Evolutionary conservation across 306 rosid species (phyloP), one percentile per base, ranked within the genome.

Genomic region (Lathyrus sativus): DNA sequence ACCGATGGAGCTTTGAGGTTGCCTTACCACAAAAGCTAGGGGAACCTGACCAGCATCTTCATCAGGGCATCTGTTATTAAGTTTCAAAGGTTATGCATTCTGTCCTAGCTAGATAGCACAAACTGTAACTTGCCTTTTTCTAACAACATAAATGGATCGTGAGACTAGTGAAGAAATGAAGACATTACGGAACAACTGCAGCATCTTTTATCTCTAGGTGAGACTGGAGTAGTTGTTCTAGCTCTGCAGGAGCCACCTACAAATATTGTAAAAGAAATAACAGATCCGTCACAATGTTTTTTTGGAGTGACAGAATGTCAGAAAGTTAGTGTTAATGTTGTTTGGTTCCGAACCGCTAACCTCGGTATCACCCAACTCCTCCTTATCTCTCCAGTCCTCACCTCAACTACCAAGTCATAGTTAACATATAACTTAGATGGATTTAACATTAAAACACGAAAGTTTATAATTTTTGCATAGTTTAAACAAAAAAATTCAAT

Each of bases 31-130:
- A 50, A 70, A 82, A 9, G 92, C 90, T 80, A 89, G 68, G 3
- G 96, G 96, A 33, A 89, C 71, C 39, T 89, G 92, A n/a, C 96
- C 96, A 0, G 88, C 92, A 70, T 86, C 90, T 24, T 82, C 90
- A 68, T 86, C 87, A 4, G 92, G 90, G 61, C 79, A 89, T 67
- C 96, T 89, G 73, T 60, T 24, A 9, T 38, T 39, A 5, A 50
- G 26, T 15, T 26, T 39, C 19, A 50, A 37, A 58, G 55, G 62
- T 74, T 24, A 49, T 38, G 14, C 12, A 29, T 39, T 62, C 13
- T 35, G 46, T 60, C 26, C 22, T 35, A 37, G 24, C 39, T 2
- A 28, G 42, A 35, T 31, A 29, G 41, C 62, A 57, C 19, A 33
- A 14, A 14, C 13, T 58, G 8, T 4, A 60, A 37, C 14, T 60